Conservation (phyloP, 345 rosid species). For the Iberis pinnata region DNA sequence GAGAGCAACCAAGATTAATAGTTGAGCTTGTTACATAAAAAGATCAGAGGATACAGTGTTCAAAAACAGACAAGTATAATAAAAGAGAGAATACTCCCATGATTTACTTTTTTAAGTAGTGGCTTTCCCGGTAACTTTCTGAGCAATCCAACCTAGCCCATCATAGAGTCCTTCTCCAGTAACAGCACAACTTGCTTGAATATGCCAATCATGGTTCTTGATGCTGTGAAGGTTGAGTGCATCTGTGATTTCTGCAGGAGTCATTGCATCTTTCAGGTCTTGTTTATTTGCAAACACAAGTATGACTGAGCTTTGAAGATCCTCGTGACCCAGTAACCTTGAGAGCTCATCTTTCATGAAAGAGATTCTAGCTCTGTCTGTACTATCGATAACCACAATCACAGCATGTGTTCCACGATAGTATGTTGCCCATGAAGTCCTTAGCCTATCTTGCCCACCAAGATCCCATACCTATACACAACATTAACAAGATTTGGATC, state of each 20-base stretch:
- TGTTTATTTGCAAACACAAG: conserved; percentile 89
- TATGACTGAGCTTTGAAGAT: conserved; percentile 59
- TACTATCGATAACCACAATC: conserved; percentile 78
- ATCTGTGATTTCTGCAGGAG: conserved; percentile 77
- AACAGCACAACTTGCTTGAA: conserved; percentile 83
- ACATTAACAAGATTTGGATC: no score
- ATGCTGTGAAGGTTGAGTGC: conserved; percentile 83
- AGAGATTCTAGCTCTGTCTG: conserved; percentile 77
- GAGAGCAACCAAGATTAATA: neutral
- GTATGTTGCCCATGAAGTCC: conserved; percentile 95
- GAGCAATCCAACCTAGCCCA: conserved; percentile 90
- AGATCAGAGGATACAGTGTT: neutral
- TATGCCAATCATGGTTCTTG: conserved; percentile 94
- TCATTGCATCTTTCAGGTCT: conserved; percentile 87
- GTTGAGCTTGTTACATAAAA: conserved; percentile 1
- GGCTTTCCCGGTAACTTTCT: conserved; percentile 73
- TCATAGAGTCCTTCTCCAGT: conserved; percentile 81
- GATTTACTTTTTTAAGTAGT: conserved; percentile 29
- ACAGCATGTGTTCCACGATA: conserved; percentile 86
- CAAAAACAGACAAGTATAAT: neutral
- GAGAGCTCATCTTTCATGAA: conserved; percentile 80
- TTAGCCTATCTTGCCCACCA: conserved; percentile 85
- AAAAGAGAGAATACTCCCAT: neutral
- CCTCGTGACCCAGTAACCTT: conserved; percentile 67
- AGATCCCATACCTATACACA: conserved; percentile 76